Evolutionary conservation across 768 basidiomycete genomes (phyloP), one percentile per base, ranked within the genome.

Genomic region (Candolleomyces efflorescens): DNA sequence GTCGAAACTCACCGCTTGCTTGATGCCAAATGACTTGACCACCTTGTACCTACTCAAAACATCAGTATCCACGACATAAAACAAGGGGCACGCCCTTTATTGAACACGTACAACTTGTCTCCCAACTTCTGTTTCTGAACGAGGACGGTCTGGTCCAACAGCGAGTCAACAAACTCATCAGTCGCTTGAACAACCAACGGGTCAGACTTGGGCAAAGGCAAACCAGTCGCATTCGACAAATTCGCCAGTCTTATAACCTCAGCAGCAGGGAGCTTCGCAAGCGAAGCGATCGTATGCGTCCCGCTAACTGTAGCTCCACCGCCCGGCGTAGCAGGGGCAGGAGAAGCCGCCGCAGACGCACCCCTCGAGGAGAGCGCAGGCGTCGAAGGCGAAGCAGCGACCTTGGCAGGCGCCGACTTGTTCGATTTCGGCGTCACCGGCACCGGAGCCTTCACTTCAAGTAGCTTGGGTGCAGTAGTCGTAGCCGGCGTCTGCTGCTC

Each of bases 11-110:
- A 90, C 89, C 58, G 90, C 88, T 46, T 81, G 80, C 67, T 91
- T 94, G 66, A 97, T 80, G 23, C 92, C 91, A 65, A 89, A 86
- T 9, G 86, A 82, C 69, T 92, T 94, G 75, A 92, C 64, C 70
- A 77, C 75, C 69, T 79, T 81, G 73, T 78, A 76, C 52, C 78
- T 80, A 54, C 44, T 37, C 9, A 32, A 59, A 27, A 17, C 24
- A 41, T 23, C 18, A 49, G 23, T 2, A 24, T 12, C 27, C 11
- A n/a, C 10, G 11, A 56, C 9, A n/a, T n/a, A 45, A 17, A 13
- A 38, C 10, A n/a, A 36, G n/a, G 20, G 10, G 22, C 17, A n/a
- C n/a, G n/a, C n/a, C n/a, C n/a, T n/a, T n/a, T n/a, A 56, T 41
- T 32, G 45, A 10, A 18, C 17, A 70, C 83, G 59, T 63, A 89